Evolutionary conservation across 1,284 basidiomycete species (phyloP).

Genomic region (Ustilago vetiveriae): DNA sequence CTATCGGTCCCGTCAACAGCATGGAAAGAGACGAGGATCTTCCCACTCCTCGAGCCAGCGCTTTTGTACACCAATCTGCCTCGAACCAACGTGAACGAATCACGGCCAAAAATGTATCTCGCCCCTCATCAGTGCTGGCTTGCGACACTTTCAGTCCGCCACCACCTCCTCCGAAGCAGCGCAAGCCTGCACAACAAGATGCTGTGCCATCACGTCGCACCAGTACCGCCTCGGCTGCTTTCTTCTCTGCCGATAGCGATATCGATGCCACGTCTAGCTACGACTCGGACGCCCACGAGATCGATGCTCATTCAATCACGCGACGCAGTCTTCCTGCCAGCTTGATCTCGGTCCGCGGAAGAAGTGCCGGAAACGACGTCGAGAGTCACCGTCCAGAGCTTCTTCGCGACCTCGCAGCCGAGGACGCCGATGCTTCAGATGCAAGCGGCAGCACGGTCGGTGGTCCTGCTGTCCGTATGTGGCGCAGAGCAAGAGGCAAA

Average conservation of each 20-base stretch:
- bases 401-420: constrained; percentile 21
- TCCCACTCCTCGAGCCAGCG: constrained; percentile 14
- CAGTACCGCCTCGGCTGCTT: constrained; percentile 37
- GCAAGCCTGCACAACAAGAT: background rate
- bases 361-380: background rate
- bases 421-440: constrained; percentile 26
- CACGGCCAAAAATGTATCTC: too few relatives aligned
- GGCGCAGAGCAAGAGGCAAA: constrained; percentile 50
- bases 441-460: constrained; percentile 52
- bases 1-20: background rate
- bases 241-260: constrained; percentile 46
- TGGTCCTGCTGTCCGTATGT: constrained; percentile 46
- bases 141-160: constrained; percentile 55
- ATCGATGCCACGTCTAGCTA: constrained; percentile 28
- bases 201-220: constrained; percentile 15
- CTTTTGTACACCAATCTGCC: too few relatives aligned
- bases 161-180: constrained; percentile 46
- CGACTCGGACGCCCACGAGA: constrained; percentile 31
- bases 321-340: constrained; percentile 13
- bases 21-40: background rate
- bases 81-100: too few relatives aligned
- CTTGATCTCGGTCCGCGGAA: constrained; percentile 19
- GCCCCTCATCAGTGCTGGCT: constrained; percentile 25
- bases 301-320: constrained; percentile 12
- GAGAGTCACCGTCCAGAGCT: constrained; percentile 52